Base-by-base conservation (phyloP, 2,329 filamentous ascomycete species). In the Verticillium nubilum region DNA sequence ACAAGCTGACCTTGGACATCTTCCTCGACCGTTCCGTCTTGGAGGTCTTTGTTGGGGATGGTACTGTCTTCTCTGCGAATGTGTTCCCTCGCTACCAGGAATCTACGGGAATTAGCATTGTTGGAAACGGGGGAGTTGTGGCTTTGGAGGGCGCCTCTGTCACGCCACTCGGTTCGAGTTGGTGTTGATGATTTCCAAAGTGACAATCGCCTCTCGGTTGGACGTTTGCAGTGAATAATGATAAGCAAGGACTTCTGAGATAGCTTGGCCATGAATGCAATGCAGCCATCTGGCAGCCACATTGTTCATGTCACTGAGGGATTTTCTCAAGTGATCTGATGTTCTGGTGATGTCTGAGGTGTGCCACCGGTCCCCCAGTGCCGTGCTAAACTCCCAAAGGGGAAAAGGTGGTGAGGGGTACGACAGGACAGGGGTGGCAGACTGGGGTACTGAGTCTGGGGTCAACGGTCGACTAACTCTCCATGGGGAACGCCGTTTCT, bases 41-140 rank as follows among this genome's bases (percentile, higher is more conserved):
- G 53, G 69, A 72, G 61, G 61, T 70, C 19, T 72, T 71, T 61
- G 64, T 57, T 33, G 63, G 64, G 1, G 68, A 71, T 62, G 70
- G 69, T 9, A 68, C 64, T 2, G 65, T 66, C 17, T 64, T 72
- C 61, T 67, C 67, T 25, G 67, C 66, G 9, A 64, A 54, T 23
- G 58, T 71, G 12, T 68, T 60, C 29, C 68, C 69, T 9, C 60
- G 63, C 27, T 71, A 68, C 56, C 61, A 67, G 56, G 64, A 71
- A 58, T 68, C 66, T 4, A 67, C 47, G 23, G 65, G 66, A 9
- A 68, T 71, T 37, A 65, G 61, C 26, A 58, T 68, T 19, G 60
- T 42, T 12, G 58, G 27, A 29, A 26, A 59, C 5, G 54, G n/a
- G 19, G 64, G 62, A 6, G 50, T 17, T 50, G 55, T 57, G 17